Conservation (phyloP, 768 basidiomycete genomes). For the Amanita polypyramis region DNA sequence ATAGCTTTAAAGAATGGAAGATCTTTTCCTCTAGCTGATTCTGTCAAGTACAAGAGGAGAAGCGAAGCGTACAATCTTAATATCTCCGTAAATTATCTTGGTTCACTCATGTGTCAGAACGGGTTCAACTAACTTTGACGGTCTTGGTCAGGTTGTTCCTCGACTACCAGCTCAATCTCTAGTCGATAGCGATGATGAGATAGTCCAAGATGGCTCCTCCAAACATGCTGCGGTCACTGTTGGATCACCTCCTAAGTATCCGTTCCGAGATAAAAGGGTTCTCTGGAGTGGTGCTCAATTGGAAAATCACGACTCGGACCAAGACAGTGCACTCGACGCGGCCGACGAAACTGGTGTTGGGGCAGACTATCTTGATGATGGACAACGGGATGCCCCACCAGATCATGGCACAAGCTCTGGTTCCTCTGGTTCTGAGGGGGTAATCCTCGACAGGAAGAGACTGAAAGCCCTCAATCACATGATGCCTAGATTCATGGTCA, state of each 20-base stretch:
- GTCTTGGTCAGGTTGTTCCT: neutral
- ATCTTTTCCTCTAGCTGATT: neutral
- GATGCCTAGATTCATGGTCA: constrained; percentile 46
- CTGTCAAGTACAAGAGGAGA: neutral
- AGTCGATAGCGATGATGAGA: neutral
- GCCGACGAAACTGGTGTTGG: neutral
- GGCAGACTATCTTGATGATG: neutral
- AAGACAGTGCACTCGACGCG: neutral
- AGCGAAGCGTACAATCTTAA: neutral
- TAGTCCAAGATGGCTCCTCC: neutral
- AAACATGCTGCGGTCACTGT: neutral
- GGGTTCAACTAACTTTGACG: neutral
- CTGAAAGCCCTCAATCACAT: constrained; percentile 33
- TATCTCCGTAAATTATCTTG: neutral
- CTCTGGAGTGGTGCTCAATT: neutral
- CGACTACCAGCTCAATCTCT: neutral
- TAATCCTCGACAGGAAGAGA: constrained; percentile 20
- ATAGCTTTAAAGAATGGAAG: neutral
- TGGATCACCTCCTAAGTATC: neutral
- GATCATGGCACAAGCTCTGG: neutral
- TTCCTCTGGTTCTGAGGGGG: constrained; percentile 15
- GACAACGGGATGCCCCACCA: constrained; percentile 2
- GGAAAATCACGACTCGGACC: neutral
- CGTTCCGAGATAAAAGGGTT: neutral
- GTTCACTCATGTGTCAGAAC: neutral